Evolutionary conservation across 2,329 filamentous ascomycete genomes (phyloP), one percentile per base, ranked within the genome.

Genomic region (Xylogone sp.): DNA sequence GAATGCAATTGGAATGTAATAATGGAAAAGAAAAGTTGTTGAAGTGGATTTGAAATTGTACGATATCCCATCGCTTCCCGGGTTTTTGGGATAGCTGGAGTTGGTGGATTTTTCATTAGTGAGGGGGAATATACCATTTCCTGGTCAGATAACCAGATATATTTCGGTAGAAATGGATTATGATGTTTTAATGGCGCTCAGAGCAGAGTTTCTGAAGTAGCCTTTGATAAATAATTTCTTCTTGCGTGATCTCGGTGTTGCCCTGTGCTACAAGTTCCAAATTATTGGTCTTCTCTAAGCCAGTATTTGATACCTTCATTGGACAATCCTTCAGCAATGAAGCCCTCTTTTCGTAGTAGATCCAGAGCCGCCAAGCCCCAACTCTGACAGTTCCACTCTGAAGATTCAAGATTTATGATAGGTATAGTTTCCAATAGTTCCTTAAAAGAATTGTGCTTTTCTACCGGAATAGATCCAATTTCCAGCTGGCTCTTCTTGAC

Each of bases 131-230:
- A 39, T 39, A 39, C 10, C n/a, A 5, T 16, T 39, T 39, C 27
- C 10, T 39, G 34, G 34, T 39, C 34, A 16, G 34, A 16, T 39
- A 39, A 16, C 34, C n/a, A 18, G 34, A 39, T 39, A 39, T 34
- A 22, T 22, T 48, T 56, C 58, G 49, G 53, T 57, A 64, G 54
- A 64, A 65, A 62, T 56, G 50, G 63, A 42, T 51, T 54, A 16
- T 5, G n/a, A 39, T 57, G 46, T 56, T 29, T 57, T 51, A 39
- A 42, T 49, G 53, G 62, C 55, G 53, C 52, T 58, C 55, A 56
- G 56, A 59, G 58, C 57, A 60, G 59, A 52, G 55, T 49, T 54
- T 59, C 59, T 58, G 57, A 52, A 54, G 53, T 52, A 56, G 53
- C 55, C 53, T 43, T 29, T n/a, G n/a, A n/a, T n/a, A n/a, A n/a